These are phyloP conservation scores for Hypomontagnella submonticulosa DNA, from an alignment of 495 filamentous ascomycete genomes.

Conservation along the genomic window DNA sequence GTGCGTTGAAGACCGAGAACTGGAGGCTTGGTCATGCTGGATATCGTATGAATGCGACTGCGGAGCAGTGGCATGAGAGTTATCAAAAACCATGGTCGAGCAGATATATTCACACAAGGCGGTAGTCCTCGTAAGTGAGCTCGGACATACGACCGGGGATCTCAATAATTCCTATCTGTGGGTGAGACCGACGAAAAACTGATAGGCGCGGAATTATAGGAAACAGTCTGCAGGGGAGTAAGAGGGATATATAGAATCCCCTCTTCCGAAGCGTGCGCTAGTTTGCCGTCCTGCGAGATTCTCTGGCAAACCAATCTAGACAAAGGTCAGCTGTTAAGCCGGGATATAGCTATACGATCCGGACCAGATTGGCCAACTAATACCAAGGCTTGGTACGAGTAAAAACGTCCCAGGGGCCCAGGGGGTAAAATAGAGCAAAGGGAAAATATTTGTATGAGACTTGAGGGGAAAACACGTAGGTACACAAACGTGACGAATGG, in stretches of 20 bases:
- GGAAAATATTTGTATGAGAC: too few species aligned
- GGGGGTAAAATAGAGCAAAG: too few species aligned
- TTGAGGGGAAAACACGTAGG: too few species aligned
- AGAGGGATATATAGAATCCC: slow-evolving; percentile 17
- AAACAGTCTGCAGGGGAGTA: slow-evolving; percentile 24
- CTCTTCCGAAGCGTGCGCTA: background rate
- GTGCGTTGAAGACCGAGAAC: slow-evolving; percentile 23
- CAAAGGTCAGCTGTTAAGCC: too few species aligned
- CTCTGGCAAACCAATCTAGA: background rate
- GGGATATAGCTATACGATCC: too few species aligned
- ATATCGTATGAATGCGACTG: slow-evolving; percentile 16
- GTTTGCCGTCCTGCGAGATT: slow-evolving; percentile 1
- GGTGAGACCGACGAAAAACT: slow-evolving; percentile 16
- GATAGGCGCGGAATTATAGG: slow-evolving; percentile 20
- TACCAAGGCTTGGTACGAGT: too few species aligned
- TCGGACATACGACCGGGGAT: slow-evolving; percentile 33
- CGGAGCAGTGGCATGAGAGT: slow-evolving; percentile 7
- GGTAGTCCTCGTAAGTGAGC: slow-evolving; percentile 11
- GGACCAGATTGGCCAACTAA: too few species aligned
- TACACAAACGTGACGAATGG: too few species aligned
- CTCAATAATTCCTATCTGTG: slow-evolving; percentile 36
- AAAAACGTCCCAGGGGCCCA: too few species aligned
- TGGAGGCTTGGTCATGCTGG: slow-evolving; percentile 15
- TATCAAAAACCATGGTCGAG: slow-evolving; percentile 25
- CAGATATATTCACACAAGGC: slow-evolving; percentile 18